These are phyloP conservation scores for Xylariaceae sp. DNA, from an alignment of 2,329 filamentous ascomycete species.

Conservation along the genomic window DNA sequence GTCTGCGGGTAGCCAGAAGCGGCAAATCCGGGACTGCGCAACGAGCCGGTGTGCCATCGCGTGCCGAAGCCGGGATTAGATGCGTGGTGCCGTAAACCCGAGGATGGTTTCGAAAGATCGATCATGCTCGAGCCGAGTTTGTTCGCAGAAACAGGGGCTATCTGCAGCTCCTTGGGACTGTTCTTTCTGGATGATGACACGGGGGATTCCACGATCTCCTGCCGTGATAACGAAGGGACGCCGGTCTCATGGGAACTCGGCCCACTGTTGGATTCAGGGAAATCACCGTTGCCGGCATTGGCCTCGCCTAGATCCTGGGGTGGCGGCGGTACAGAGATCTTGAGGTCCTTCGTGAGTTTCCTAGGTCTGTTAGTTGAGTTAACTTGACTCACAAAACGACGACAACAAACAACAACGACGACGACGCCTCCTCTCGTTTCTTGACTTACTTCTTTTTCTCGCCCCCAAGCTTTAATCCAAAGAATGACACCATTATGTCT, in stretches of 20 bases:
- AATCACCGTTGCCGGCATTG: constrained; percentile 8
- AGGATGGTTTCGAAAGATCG: constrained; percentile 35
- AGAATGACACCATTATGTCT: constrained; percentile 52
- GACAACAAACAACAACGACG: not conserved
- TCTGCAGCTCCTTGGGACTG: constrained; percentile 22
- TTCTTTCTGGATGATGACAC: constrained; percentile 21
- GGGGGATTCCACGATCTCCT: constrained; percentile 38
- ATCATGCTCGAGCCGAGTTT: constrained; percentile 42
- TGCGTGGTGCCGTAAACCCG: constrained; percentile 27
- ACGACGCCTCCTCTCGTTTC: constrained; percentile 1
- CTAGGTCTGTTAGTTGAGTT: constrained; percentile 23
- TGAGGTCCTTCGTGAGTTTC: constrained; percentile 34
- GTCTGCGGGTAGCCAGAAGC: constrained; percentile 30
- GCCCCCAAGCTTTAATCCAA: constrained; percentile 49
- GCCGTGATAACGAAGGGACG: constrained; percentile 30
- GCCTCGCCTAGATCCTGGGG: constrained; percentile 19
- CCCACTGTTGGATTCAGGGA: constrained; percentile 15
- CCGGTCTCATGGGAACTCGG: constrained; percentile 13
- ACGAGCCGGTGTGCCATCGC: constrained; percentile 34
- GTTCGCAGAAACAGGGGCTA: constrained; percentile 35
- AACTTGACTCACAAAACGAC: not conserved
- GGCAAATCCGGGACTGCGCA: constrained; percentile 31
- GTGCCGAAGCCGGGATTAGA: constrained; percentile 32
- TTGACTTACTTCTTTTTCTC: constrained; percentile 51
- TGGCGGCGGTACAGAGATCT: constrained; percentile 21